Conservation (phyloP, 495 filamentous ascomycete genomes). For the Neurospora africana region DNA sequence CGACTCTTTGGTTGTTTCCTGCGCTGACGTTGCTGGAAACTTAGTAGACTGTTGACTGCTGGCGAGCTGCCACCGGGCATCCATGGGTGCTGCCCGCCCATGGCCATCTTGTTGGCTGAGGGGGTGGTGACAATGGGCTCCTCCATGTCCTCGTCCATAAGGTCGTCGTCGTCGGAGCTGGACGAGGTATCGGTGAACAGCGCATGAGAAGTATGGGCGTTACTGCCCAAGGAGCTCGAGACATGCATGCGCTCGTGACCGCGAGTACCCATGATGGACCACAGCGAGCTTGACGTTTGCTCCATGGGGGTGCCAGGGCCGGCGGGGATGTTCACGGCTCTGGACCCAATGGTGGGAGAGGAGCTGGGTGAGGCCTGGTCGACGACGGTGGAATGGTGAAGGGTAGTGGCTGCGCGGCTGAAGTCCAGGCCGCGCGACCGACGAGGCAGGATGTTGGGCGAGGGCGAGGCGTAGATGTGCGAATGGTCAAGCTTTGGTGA, state of each 20-base stretch:
- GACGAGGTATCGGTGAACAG: slow-evolving; percentile 68
- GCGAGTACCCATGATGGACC: slow-evolving; percentile 35
- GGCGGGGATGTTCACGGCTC: slow-evolving; percentile 66
- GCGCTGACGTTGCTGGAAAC: slow-evolving; percentile 68
- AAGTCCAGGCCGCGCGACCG: slow-evolving; percentile 84
- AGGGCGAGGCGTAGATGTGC: slow-evolving; percentile 68
- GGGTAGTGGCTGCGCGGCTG: slow-evolving; percentile 84
- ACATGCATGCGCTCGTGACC: slow-evolving; percentile 56
- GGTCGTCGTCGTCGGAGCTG: slow-evolving; percentile 64
- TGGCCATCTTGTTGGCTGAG: slow-evolving; percentile 45
- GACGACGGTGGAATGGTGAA: slow-evolving; percentile 91
- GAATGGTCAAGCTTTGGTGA: slow-evolving; percentile 78
- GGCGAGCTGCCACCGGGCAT: slow-evolving; percentile 44
- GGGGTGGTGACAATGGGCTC: slow-evolving; percentile 65
- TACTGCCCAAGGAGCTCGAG: slow-evolving; percentile 78
- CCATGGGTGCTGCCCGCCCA: slow-evolving; percentile 39
- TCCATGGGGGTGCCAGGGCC: slow-evolving; percentile 17
- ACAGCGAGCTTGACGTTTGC: slow-evolving; percentile 30
- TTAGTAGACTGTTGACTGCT: slow-evolving; percentile 59
- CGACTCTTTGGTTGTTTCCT: slow-evolving; percentile 41
- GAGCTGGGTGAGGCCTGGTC: slow-evolving; percentile 88
- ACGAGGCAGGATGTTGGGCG: slow-evolving; percentile 64
- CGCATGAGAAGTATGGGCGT: slow-evolving; percentile 46
- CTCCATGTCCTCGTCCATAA: slow-evolving; percentile 73
- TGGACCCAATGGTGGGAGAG: slow-evolving; percentile 71